These are phyloP conservation scores for Aspergillus olivimuriae DNA, from an alignment of 495 filamentous ascomycete species.

Conservation along the genomic window DNA sequence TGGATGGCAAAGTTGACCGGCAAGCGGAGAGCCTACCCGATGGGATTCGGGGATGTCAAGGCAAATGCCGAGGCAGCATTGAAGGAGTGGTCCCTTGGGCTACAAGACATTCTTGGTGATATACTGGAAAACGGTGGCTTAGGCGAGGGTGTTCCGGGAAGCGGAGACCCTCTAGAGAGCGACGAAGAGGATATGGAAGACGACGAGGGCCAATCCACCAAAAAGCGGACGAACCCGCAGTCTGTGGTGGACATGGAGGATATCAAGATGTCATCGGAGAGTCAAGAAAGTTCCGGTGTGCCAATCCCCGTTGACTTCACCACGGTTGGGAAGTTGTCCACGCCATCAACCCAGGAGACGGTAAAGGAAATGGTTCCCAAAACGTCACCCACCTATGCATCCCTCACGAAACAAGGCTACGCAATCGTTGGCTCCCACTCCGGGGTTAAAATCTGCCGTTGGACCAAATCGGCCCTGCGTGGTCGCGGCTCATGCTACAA, in stretches of 20 bases:
- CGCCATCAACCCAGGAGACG: slow-evolving; percentile 30
- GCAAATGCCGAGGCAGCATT: slow-evolving; percentile 57
- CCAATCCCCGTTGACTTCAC: slow-evolving; percentile 86
- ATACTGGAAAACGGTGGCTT: slow-evolving; percentile 54
- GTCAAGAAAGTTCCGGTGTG: slow-evolving; percentile 22
- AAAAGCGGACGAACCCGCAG: slow-evolving; percentile 38
- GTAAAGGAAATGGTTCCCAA: slow-evolving; percentile 91
- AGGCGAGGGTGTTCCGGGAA: slow-evolving; percentile 75
- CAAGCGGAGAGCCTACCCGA: slow-evolving; percentile 70
- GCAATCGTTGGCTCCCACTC: slow-evolving; percentile 91
- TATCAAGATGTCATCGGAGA: slow-evolving; percentile 52
- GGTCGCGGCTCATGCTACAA: slow-evolving; percentile 96
- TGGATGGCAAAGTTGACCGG: slow-evolving; percentile 93
- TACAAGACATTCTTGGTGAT: slow-evolving; percentile 65
- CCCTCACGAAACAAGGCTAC: slow-evolving; percentile 95
- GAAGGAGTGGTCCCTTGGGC: slow-evolving; percentile 68
- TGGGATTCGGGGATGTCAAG: slow-evolving; percentile 85
- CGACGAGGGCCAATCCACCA: slow-evolving; percentile 26
- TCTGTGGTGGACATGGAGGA: slow-evolving; percentile 77
- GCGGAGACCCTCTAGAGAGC: slow-evolving; percentile 76
- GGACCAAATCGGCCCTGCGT: slow-evolving; percentile 97
- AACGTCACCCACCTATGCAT: slow-evolving; percentile 75
- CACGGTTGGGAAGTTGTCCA: slow-evolving; percentile 48
- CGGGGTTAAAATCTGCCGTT: slow-evolving; percentile 95
- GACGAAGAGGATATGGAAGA: slow-evolving; percentile 63